Base-by-base conservation (phyloP, 2,329 filamentous ascomycete species). In the Grosmannia huntii region DNA sequence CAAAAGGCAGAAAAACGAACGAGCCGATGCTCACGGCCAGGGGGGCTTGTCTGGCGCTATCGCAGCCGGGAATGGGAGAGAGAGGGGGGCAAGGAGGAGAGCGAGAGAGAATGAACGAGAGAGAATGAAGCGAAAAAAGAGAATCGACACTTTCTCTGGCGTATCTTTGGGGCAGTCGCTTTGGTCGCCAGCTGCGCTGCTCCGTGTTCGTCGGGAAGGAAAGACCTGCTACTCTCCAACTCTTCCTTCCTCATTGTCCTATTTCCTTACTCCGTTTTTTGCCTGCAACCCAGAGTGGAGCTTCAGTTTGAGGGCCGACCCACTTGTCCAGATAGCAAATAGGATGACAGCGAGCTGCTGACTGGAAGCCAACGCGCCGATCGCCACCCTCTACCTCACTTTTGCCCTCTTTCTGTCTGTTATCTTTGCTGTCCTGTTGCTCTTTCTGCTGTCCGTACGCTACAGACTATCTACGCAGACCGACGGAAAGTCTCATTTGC, bases 1-100 rank as follows among this genome's bases (percentile, higher is more conserved):
- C 3, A 23, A 23, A 36, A 6, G 16, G 19, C 19, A 33, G 23
- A 52, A 52, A 16, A 21, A 31, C 7, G 28, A 28, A 19, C 27
- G 5, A 5, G 50, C 27, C n/a, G n/a, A n/a, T n/a, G n/a, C n/a
- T n/a, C n/a, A n/a, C n/a, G n/a, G n/a, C n/a, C n/a, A n/a, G n/a
- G n/a, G n/a, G n/a, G n/a, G n/a, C n/a, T n/a, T n/a, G n/a, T n/a
- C 50, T 33, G 50, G 50, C 50, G 50, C 50, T 52, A 52, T 52
- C 50, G 50, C 14, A 31, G 50, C 19, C 41, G 12, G 38, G 7
- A 41, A 19, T 2, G 38, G 38, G 38, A 41, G 19, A 41, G 31
- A 33, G 31, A 33, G 31, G 31, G 31, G 31, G 31, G 11, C 31
- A 33, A 9, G 11, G 31, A 33, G 11, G 9, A 5, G 14, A 16